Conservation (phyloP, 495 filamentous ascomycete genomes). For the Alectoria sarmentosa region DNA sequence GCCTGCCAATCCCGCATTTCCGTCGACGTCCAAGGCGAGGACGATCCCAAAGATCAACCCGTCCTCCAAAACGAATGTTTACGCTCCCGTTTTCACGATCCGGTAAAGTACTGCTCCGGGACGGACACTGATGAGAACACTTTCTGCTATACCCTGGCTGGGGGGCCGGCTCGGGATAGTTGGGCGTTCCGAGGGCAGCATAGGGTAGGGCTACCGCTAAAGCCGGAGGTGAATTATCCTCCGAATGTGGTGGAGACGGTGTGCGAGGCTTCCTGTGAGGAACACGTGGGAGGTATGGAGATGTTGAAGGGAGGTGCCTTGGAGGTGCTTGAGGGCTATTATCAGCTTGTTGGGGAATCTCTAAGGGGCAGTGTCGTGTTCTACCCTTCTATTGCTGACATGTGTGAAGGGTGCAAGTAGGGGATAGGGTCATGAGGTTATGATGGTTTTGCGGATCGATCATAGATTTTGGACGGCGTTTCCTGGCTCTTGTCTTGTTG, state of each 20-base stretch:
- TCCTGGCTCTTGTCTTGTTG: not conserved
- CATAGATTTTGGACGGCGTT: not conserved
- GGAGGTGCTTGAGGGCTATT: not conserved
- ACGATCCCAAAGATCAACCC: not conserved
- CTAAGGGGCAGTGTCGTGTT: not conserved
- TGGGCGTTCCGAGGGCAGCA: not conserved
- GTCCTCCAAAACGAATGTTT: not conserved
- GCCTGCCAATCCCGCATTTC: not conserved
- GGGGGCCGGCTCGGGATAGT: not conserved
- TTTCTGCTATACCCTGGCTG: not conserved
- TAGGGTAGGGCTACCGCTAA: not conserved
- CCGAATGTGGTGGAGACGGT: not conserved
- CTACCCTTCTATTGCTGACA: not conserved
- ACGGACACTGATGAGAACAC: not conserved
- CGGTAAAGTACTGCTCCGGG: not conserved
- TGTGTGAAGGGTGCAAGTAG: constrained; percentile 2
- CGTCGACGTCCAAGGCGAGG: not conserved
- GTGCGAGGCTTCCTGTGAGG: not conserved
- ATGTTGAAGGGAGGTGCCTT: not conserved
- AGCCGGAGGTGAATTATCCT: not conserved
- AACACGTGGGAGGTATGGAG: not conserved
- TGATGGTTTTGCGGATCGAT: not conserved
- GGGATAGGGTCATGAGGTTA: not conserved
- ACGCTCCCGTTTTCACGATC: not conserved
- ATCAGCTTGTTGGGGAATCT: not conserved